Base-by-base conservation (phyloP, 225 moss, liverwort and hornwort genomes). In the Ulota crispa region DNA sequence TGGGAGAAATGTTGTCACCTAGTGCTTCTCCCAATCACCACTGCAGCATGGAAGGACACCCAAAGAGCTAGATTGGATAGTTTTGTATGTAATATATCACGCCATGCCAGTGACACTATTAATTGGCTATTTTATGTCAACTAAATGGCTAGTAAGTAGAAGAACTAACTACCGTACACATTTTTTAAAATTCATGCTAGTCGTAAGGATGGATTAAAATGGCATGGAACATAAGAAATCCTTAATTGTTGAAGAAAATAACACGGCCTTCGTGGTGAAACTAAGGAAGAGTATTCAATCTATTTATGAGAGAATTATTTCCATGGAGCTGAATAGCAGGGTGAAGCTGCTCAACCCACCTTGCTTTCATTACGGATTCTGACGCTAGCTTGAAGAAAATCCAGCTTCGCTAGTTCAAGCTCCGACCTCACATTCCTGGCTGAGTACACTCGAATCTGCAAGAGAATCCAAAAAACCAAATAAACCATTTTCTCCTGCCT, bases 401-500 rank as follows among this genome's bases (percentile, higher is more conserved):
- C 94, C 80, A 91, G 80, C 76, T 91, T 90, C 0, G 96, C 92
- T 42, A 79, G 57, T 86, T 93, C 91, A 20, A 96, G 92, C 78
- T 96, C 94, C 21, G 86, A 81, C 78, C 83, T 87, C 65, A 94
- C 89, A 53, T 91, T 81, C 86, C 92, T 88, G 3, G 93, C 93
- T 27, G 85, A 85, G 68, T 96, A 96, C 4, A 96, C 94, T 59
- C 96, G 94, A 79, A 96, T 84, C 96, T 96, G 89, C 71, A 77
- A 19, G 7, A 34, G 16, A 1, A 52, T 53, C 31, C 28, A 64
- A 1, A 9, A 31, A n/a, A 43, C 43, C 1, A 73, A 65, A 26
- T 30, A 16, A 54, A 61, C 8, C 1, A 26, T 7, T 41, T 43
- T 65, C 56, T 24, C 21, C 16, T n/a, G 60, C 2, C 23, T 70